Conservation (phyloP, 108 stramenopile genomes). For the Conticribra guillardii region DNA sequence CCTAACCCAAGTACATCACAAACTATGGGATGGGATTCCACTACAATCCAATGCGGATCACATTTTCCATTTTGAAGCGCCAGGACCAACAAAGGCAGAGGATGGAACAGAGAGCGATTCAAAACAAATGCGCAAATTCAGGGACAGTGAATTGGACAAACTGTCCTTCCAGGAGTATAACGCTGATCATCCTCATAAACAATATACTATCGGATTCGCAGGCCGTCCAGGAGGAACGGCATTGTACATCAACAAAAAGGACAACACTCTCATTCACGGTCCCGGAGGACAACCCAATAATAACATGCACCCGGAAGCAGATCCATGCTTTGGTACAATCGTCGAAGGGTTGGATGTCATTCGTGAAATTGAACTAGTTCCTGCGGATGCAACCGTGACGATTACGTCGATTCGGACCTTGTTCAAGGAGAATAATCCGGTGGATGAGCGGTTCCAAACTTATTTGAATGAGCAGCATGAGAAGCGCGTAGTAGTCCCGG, state of each 20-base stretch:
- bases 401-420: background rate
- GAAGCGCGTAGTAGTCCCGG: background rate
- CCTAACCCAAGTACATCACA: constrained; percentile 81
- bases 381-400: constrained; percentile 9
- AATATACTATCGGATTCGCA: constrained; percentile 84
- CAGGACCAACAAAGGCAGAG: constrained; percentile 5
- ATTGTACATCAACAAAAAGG: constrained; percentile 89
- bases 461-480: background rate
- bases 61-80: constrained; percentile 72
- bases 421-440: background rate
- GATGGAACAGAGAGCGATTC: constrained; percentile 22
- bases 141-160: constrained; percentile 43
- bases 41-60: constrained; percentile 76
- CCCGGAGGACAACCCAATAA: constrained; percentile 87
- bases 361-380: constrained; percentile 24
- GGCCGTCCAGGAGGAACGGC: constrained; percentile 92
- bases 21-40: constrained; percentile 70
- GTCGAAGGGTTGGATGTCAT: constrained; percentile 54
- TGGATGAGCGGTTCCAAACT: no score
- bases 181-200: constrained; percentile 65
- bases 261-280: constrained; percentile 87
- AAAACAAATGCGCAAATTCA: background rate
- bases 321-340: constrained; percentile 88
- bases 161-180: constrained; percentile 86
- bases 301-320: constrained; percentile 81